These are phyloP conservation scores for Dianthus caryophyllus DNA, from an alignment of 148 eudicot species.

Conservation along the genomic window DNA sequence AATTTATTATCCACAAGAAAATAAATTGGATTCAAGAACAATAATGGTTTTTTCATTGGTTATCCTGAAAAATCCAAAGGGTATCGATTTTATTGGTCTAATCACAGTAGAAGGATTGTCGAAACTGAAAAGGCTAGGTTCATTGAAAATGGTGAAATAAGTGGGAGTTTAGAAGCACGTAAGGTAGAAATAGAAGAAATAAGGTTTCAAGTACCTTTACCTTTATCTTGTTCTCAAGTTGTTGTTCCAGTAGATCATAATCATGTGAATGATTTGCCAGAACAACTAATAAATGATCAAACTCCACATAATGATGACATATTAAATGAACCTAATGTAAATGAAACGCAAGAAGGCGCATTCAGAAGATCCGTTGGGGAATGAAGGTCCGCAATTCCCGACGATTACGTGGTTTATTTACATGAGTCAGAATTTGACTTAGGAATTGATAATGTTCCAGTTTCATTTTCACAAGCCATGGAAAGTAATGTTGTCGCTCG, in stretches of 20 bases:
- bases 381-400: neutral
- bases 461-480: conserved; percentile 1
- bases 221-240: neutral
- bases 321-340: neutral
- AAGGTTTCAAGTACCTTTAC: neutral
- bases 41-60: neutral
- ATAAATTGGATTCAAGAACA: neutral
- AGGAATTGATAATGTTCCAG: neutral
- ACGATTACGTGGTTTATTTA: neutral
- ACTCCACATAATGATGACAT: neutral
- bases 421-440: neutral
- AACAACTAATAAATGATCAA: neutral
- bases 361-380: neutral
- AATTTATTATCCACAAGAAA: neutral
- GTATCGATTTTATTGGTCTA: neutral
- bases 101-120: no score
- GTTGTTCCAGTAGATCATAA: neutral
- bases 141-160: neutral
- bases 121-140: no score
- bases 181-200: neutral
- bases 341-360: neutral
- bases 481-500: neutral
- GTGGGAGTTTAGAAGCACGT: conserved; percentile 6
- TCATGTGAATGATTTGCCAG: neutral
- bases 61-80: neutral